Base-by-base conservation (phyloP, 441 rosid species). In the Cnidoscolus chayamansa region DNA sequence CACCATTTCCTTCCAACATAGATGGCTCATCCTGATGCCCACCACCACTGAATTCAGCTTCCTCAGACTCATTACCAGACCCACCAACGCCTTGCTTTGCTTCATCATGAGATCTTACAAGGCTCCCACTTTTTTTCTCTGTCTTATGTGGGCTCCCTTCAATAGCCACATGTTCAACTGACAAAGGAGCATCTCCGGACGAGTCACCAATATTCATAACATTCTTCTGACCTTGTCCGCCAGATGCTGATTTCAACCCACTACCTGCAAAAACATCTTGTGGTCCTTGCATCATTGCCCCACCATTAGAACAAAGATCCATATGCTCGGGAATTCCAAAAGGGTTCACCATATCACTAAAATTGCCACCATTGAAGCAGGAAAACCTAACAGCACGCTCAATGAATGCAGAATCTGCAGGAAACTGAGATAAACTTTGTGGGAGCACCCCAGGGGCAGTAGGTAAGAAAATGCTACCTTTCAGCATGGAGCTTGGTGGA, bases 321-420 rank as follows among this genome's bases (percentile, higher is more conserved):
- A 86, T 77, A 0, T 92, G 59, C 67, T 90, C 97, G 1, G 88
- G 82, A 72, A 82, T 57, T 73, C 84, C 85, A 72, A 88, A 87
- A 79, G 94, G 85, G 70, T 81, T 89, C 81, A 85, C 76, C 87
- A 87, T 83, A 73, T 89, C 96, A 81, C 86, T 79, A 73, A 89
- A 87, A 80, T 83, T 90, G 51, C 96, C 96, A 70, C 90, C 89
- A 63, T 80, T 86, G 74, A 95, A 93, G 67, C 89, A 85, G 0
- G 98, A 95, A 81, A 90, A 89, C 85, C 92, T 83, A 35, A 97
- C 99, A 0, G 99, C 99, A 69, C 97, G 93, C 88, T 95, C 98
- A 68, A 91, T 91, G 77, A 95, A 93, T 0, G 88, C 97, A 19
- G 95, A 84, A 83, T 93, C 97, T 72, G 95, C 83, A 25, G 96